Evolutionary conservation across 306 rosid genomes (phyloP).

Genomic region (Citrullus colocynthis): DNA sequence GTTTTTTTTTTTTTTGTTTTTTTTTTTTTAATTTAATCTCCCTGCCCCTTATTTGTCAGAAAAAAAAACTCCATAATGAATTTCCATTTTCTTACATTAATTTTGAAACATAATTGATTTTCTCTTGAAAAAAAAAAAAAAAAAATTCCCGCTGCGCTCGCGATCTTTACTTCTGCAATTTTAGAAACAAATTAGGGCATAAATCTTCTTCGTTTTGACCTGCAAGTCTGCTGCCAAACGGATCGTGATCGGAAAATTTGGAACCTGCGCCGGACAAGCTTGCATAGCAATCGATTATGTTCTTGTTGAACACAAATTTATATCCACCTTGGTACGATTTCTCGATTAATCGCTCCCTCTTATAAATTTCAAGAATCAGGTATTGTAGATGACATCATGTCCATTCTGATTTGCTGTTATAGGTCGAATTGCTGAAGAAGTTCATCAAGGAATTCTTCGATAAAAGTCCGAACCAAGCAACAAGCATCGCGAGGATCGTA

Average conservation of each 20-base stretch:
- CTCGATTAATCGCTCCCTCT: not conserved
- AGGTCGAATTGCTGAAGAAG: slow-evolving; percentile 40
- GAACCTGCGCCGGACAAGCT: slow-evolving; percentile 74
- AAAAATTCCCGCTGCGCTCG: not conserved
- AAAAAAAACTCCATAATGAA: no score
- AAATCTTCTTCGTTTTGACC: not conserved
- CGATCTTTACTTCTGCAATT: not conserved
- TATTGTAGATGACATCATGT: not conserved
- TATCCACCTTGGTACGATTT: slow-evolving; percentile 33
- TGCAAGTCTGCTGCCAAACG: slow-evolving; percentile 41
- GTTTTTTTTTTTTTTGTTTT: no score
- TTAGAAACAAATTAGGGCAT: not conserved
- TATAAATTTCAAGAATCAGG: not conserved
- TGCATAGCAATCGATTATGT: slow-evolving; percentile 62
- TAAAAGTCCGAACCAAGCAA: slow-evolving; percentile 28
- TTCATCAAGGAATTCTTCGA: slow-evolving; percentile 41
- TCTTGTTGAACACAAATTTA: slow-evolving; percentile 38
- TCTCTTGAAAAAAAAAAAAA: no score
- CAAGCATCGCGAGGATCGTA: slow-evolving; percentile 41
- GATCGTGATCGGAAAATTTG: slow-evolving; percentile 45
- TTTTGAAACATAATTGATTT: no score
- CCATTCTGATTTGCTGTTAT: not conserved
- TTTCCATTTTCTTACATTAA: no score
- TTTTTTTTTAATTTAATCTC: no score
- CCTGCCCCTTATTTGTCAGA: no score